phyloP scores from a whole-genome alignment of 2,329 filamentous ascomycete species.

The Acarospora socialis region DNA sequence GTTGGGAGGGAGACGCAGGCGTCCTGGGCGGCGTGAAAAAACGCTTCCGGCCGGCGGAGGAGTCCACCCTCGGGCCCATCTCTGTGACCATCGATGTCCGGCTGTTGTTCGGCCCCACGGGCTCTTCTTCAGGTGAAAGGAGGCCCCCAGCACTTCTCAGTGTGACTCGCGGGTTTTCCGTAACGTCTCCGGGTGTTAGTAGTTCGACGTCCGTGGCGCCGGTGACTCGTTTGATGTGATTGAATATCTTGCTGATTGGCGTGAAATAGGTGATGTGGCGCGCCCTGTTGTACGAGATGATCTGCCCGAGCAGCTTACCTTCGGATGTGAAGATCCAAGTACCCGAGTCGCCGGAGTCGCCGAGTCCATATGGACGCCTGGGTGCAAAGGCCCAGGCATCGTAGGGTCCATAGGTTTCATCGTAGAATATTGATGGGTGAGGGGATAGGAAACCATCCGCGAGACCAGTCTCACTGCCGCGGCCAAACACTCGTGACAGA shows the following conservation, averaged over 20 bases:
- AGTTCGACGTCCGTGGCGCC: background rate
- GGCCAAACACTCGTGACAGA: background rate
- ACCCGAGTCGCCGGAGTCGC: background rate
- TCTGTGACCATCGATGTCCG: too few relatives aligned
- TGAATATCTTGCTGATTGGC: background rate
- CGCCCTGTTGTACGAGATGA: slow-evolving; percentile 1
- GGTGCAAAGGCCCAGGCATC: background rate
- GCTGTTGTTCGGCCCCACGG: too few relatives aligned
- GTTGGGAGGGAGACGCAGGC: too few relatives aligned
- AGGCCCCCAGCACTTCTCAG: too few relatives aligned
- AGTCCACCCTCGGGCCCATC: too few relatives aligned
- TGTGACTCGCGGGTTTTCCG: too few relatives aligned
- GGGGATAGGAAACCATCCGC: background rate
- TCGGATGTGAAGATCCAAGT: background rate
- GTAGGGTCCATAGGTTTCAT: background rate
- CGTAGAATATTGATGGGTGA: background rate
- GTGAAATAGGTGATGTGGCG: slow-evolving; percentile 1
- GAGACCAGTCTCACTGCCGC: background rate
- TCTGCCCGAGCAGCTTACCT: background rate
- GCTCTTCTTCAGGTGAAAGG: too few relatives aligned
- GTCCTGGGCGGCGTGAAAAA: too few relatives aligned
- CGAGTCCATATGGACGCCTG: background rate
- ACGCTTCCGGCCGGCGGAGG: too few relatives aligned
- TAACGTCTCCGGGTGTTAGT: background rate
- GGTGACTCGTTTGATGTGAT: background rate